Conservation (phyloP, 495 filamentous ascomycete species). For the Penicillium desertorum region DNA sequence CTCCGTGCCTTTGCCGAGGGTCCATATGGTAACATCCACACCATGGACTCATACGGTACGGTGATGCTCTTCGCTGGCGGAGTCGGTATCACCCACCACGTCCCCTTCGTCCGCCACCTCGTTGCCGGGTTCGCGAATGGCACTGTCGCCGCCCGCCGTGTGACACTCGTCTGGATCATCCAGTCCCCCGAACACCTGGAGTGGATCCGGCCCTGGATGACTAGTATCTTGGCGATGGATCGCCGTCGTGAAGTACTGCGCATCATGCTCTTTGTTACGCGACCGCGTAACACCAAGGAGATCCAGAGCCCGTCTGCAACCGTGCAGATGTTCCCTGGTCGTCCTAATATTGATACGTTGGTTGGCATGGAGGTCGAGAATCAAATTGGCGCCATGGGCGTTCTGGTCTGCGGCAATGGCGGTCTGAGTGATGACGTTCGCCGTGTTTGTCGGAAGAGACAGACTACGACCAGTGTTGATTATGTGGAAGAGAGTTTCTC, state of each 20-base stretch:
- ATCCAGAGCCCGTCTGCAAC: conserved; percentile 67
- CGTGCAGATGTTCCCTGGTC: conserved; percentile 81
- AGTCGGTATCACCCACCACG: conserved; percentile 91
- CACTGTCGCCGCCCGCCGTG: conserved; percentile 73
- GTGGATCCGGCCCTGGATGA: conserved; percentile 96
- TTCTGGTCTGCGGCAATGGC: conserved; percentile 86
- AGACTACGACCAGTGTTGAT: conserved; percentile 65
- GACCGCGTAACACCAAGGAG: conserved; percentile 70
- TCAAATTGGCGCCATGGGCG: conserved; percentile 85
- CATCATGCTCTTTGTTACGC: conserved; percentile 84
- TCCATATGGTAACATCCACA: conserved; percentile 80
- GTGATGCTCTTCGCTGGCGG: conserved; percentile 88
- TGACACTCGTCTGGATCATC: conserved; percentile 88
- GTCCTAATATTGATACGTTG: conserved; percentile 76
- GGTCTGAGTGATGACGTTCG: conserved; percentile 81
- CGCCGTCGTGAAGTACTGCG: conserved; percentile 73
- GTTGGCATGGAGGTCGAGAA: conserved; percentile 72
- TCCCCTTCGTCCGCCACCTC: conserved; percentile 82
- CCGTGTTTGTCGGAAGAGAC: conserved; percentile 64
- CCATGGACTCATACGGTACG: conserved; percentile 86
- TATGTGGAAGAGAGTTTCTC: conserved; percentile 88
- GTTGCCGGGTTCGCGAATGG: conserved; percentile 70
- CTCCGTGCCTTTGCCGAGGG: conserved; percentile 72
- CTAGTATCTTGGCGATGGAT: conserved; percentile 75
- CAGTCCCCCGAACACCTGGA: conserved; percentile 83